phyloP scores from a whole-genome alignment of 1,284 basidiomycete genomes.

The Sphagnurus paluster region DNA sequence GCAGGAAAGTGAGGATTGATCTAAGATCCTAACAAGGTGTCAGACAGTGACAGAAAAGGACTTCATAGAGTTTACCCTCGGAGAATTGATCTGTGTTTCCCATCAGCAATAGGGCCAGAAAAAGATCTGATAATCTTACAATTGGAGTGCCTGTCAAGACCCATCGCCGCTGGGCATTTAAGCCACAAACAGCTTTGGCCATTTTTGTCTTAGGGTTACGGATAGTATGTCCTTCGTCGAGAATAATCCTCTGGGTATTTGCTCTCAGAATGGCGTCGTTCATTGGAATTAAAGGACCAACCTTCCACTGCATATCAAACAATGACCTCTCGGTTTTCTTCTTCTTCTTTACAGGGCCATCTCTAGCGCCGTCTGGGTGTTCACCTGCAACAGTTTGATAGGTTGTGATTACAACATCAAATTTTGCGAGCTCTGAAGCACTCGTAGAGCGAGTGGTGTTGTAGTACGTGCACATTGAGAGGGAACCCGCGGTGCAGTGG shows the following conservation, averaged over 20 bases:
- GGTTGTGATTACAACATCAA: conserved; percentile 88
- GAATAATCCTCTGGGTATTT: conserved; percentile 61
- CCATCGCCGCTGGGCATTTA: conserved; percentile 80
- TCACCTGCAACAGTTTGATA: conserved; percentile 75
- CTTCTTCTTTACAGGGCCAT: conserved; percentile 51
- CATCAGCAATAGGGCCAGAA: conserved; percentile 6
- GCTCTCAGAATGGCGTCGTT: not conserved
- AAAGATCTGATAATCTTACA: conserved; percentile 39
- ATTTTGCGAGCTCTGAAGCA: conserved; percentile 58
- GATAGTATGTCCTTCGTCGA: conserved; percentile 88
- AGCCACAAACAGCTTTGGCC: conserved; percentile 66
- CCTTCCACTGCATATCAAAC: conserved; percentile 81
- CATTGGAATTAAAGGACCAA: conserved; percentile 25
- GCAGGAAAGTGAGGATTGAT: conserved; percentile 79
- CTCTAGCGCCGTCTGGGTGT: conserved; percentile 33
- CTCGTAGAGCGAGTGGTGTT: conserved; percentile 64
- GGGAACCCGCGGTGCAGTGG: conserved; percentile 59
- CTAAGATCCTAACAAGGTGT: conserved; percentile 68
- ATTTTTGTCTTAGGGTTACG: conserved; percentile 86
- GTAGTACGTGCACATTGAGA: conserved; percentile 71
- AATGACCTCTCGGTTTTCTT: conserved; percentile 55
- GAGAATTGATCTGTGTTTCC: conserved; percentile 72
- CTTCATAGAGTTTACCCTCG: conserved; percentile 40
- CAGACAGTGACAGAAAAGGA: not conserved
- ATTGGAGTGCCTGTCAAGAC: conserved; percentile 86